These are phyloP conservation scores for Inonotus obliquus DNA, from an alignment of 1,284 basidiomycete genomes.

Conservation along the genomic window DNA sequence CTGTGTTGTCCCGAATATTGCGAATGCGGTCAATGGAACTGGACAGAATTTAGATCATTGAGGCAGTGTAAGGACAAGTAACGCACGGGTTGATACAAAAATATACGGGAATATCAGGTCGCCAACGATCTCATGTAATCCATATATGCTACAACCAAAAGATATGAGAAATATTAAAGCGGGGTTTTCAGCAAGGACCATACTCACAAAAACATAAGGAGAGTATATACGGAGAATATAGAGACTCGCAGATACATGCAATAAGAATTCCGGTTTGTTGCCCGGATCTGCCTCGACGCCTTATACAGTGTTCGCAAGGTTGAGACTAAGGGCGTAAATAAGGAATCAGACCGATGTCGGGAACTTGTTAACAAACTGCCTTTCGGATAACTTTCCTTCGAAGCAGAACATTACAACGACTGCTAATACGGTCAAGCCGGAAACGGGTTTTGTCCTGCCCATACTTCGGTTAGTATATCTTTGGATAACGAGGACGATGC, in stretches of 20 bases:
- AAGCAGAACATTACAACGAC: neutral
- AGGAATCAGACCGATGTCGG: too few species aligned
- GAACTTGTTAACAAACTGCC: too few species aligned
- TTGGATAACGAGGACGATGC: too few species aligned
- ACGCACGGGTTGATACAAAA: constrained; percentile 11
- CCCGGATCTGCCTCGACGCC: constrained; percentile 4
- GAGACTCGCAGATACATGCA: constrained; percentile 7
- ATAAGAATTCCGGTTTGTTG: constrained; percentile 3
- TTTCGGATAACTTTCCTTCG: neutral
- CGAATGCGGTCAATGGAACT: constrained; percentile 14
- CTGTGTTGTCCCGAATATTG: constrained; percentile 14
- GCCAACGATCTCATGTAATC: constrained; percentile 1
- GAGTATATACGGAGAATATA: constrained; percentile 2
- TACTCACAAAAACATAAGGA: constrained; percentile 12
- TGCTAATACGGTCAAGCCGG: neutral
- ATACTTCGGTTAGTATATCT: neutral
- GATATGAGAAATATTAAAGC: neutral
- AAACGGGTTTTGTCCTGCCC: constrained; percentile 5
- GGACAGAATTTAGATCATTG: neutral
- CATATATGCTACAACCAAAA: neutral
- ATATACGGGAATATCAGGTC: constrained; percentile 9
- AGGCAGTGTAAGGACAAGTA: neutral
- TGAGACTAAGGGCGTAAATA: neutral
- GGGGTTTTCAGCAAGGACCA: neutral
- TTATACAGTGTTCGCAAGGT: neutral